A percentile compares a stretch with the other conserved stretches of the same genome.
phyloP scores from a whole-genome alignment of 2,329 filamentous ascomycete genomes.

The Botryotinia calthae region DNA sequence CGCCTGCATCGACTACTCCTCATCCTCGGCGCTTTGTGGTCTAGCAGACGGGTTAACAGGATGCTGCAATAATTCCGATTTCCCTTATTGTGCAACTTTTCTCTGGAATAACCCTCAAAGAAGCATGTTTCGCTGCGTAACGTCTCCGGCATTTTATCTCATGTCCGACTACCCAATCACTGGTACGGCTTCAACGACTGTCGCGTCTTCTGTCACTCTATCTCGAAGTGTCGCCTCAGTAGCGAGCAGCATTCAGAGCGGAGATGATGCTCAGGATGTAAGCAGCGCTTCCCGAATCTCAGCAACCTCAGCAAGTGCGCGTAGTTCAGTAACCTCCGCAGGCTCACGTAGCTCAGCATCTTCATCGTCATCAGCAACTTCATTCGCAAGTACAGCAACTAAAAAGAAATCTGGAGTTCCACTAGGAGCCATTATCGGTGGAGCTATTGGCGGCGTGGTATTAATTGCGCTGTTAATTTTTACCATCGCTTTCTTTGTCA shows the following conservation, averaged over 20 bases:
- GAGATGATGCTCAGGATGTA: neutral
- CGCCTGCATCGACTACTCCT: conserved; percentile 2
- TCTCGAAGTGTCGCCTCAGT: neutral
- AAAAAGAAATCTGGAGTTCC: conserved; percentile 2
- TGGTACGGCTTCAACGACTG: neutral
- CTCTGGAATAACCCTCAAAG: conserved; percentile 5
- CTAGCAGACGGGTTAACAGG: neutral
- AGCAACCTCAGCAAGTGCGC: neutral
- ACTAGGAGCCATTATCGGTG: conserved; percentile 7
- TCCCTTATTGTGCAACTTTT: neutral
- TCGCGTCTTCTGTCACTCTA: neutral
- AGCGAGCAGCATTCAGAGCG: neutral
- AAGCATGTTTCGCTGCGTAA: conserved; percentile 5
- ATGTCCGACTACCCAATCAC: conserved; percentile 5
- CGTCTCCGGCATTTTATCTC: conserved; percentile 2
- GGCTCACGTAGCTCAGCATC: conserved; percentile 4
- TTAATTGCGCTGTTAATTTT: neutral
- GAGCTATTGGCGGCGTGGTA: neutral
- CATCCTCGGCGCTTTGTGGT: neutral
- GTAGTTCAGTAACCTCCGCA: neutral
- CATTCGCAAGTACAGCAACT: neutral
- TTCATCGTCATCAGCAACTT: neutral
- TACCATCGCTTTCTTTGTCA: conserved; percentile 7
- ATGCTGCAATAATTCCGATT: neutral
- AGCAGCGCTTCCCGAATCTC: neutral